Conservation (phyloP, 768 basidiomycete genomes). For the Pholiota molesta region DNA sequence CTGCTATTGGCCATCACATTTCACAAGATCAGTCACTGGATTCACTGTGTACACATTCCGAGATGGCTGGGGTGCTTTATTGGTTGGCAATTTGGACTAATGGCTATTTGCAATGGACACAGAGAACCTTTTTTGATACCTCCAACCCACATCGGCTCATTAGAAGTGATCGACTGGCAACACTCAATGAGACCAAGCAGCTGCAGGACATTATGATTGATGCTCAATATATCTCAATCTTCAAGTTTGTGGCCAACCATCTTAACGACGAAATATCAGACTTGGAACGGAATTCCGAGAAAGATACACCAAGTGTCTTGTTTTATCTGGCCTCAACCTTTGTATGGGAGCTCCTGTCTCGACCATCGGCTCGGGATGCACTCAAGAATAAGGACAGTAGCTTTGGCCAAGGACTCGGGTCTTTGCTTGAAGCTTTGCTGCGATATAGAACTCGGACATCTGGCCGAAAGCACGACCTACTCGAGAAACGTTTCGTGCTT, state of each 20-base stretch:
- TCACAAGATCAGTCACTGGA: background rate
- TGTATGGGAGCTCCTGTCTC: no score
- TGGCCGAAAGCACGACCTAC: background rate
- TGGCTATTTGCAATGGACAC: background rate
- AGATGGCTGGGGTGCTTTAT: background rate
- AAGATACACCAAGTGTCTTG: background rate
- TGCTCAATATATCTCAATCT: background rate
- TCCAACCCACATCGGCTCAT: background rate
- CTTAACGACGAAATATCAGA: background rate
- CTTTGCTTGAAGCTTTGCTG: background rate
- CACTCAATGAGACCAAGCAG: no score
- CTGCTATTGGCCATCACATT: background rate
- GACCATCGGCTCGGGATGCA: no score
- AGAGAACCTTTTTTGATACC: background rate
- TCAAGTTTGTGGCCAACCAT: background rate
- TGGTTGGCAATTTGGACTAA: background rate
- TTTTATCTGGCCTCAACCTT: background rate
- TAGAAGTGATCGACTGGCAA: no score
- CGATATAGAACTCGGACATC: background rate
- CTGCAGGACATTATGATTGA: background rate
- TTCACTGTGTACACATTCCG: background rate
- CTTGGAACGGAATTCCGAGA: background rate
- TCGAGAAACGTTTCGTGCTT: background rate
- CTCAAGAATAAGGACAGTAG: background rate
- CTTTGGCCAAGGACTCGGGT: background rate